Conservation (phyloP, 805 yeast species). For the Saccharomyces jurei region DNA sequence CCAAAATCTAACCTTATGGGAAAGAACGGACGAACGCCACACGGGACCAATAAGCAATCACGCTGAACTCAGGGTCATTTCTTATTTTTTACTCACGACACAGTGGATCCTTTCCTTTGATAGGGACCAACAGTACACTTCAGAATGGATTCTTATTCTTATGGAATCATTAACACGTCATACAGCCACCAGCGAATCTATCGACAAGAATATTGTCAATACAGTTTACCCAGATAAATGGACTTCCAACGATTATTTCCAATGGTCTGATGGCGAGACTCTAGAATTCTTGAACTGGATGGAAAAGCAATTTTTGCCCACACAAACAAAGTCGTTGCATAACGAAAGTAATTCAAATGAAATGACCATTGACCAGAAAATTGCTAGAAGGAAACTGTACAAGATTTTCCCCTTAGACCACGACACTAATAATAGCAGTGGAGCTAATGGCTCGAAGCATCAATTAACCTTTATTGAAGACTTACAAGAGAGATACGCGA, state of each 20-base stretch:
- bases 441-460: background rate
- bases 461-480: slow-evolving; percentile 14
- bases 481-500: slow-evolving; percentile 19
- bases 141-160: slow-evolving; percentile 5
- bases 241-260: slow-evolving; percentile 5
- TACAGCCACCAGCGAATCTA: background rate
- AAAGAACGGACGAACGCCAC: background rate
- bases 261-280: slow-evolving; percentile 18
- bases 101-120: slow-evolving; percentile 16
- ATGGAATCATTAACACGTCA: background rate
- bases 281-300: slow-evolving; percentile 25
- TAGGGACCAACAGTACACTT: slow-evolving; percentile 8
- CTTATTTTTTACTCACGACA: slow-evolving; percentile 18
- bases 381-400: slow-evolving; percentile 24
- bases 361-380: slow-evolving; percentile 23
- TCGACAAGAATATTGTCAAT: slow-evolving; percentile 4
- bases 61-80: slow-evolving; percentile 19
- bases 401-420: slow-evolving; percentile 20
- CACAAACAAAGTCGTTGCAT: slow-evolving; percentile 3
- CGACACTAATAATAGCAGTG: background rate
- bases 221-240: slow-evolving; percentile 2
- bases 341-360: background rate
- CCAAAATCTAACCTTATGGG: background rate
- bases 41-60: background rate
- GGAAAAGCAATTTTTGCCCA: slow-evolving; percentile 16